phyloP scores from a whole-genome alignment of 163 green algal species.

The Volvox carteri region DNA sequence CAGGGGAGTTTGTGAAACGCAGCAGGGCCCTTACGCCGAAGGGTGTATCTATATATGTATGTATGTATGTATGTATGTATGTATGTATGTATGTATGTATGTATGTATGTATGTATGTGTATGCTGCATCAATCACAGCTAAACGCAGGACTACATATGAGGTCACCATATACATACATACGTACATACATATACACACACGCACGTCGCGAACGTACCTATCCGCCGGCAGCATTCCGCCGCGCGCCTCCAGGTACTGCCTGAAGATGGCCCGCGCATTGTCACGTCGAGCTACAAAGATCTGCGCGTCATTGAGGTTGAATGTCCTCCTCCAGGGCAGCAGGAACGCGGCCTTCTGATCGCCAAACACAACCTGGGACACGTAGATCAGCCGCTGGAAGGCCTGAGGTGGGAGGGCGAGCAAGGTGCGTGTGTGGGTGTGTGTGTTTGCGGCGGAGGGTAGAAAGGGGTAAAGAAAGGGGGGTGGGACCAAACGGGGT shows the following conservation, averaged over 20 bases:
- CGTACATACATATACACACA: background rate
- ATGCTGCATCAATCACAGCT: too few relatives aligned
- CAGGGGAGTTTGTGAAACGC: too few relatives aligned
- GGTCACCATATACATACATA: background rate
- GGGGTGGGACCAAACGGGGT: too few relatives aligned
- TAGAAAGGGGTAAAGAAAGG: too few relatives aligned
- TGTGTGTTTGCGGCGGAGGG: too few relatives aligned
- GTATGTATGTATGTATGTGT: too few relatives aligned
- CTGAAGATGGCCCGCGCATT: slow-evolving; percentile 92
- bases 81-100: too few relatives aligned
- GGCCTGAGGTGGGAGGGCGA: slow-evolving; percentile 60
- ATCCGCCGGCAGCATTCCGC: slow-evolving; percentile 71
- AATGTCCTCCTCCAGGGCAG: slow-evolving; percentile 96
- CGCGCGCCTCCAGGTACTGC: slow-evolving; percentile 70
- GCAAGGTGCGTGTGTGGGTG: too few relatives aligned
- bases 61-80: too few relatives aligned
- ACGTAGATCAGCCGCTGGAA: slow-evolving; percentile 99
- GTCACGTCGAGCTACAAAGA: slow-evolving; percentile 92
- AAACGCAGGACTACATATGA: too few relatives aligned
- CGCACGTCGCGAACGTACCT: slow-evolving; percentile 51
- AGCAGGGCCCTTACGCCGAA: too few relatives aligned
- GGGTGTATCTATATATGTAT: too few relatives aligned
- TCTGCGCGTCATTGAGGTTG: slow-evolving; percentile 84
- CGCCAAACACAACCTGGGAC: slow-evolving; percentile 94
- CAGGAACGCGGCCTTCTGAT: slow-evolving; percentile 93